phyloP scores from a whole-genome alignment of 306 rosid species.

The Ammopiptanthus mongolicus region DNA sequence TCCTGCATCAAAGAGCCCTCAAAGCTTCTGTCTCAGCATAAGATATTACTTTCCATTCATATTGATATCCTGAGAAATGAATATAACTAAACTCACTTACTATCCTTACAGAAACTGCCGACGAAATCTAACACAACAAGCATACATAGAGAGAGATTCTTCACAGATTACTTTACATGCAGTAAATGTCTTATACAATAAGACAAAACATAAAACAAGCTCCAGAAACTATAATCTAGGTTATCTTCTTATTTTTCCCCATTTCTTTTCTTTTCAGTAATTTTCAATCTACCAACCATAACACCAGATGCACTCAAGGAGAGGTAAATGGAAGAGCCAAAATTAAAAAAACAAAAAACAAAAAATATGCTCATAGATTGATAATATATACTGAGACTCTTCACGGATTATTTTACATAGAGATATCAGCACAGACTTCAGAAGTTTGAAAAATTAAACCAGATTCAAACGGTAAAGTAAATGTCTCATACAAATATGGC shows the following conservation, averaged over 20 bases:
- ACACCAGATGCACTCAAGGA: background rate
- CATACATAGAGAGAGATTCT: background rate
- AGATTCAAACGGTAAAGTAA: background rate
- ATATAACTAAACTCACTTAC: slow-evolving; percentile 4
- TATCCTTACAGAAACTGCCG: background rate
- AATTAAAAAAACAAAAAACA: background rate
- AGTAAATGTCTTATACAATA: background rate
- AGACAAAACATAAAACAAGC: background rate
- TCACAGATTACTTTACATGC: background rate
- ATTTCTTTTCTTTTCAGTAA: background rate
- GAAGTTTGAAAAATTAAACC: background rate
- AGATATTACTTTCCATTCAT: slow-evolving; percentile 9
- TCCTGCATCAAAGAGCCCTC: slow-evolving; percentile 15
- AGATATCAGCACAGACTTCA: background rate
- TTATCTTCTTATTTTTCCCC: background rate
- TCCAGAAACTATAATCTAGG: background rate
- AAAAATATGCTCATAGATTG: background rate
- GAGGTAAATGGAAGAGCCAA: background rate
- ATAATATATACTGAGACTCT: background rate
- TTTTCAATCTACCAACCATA: background rate
- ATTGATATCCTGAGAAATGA: slow-evolving; percentile 7
- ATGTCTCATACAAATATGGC: background rate
- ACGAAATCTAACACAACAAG: background rate
- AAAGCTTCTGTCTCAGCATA: slow-evolving; percentile 18
- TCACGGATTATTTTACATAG: background rate